Base-by-base conservation (phyloP, 2,329 filamentous ascomycete species). In the Teratosphaeria nubilosa region DNA sequence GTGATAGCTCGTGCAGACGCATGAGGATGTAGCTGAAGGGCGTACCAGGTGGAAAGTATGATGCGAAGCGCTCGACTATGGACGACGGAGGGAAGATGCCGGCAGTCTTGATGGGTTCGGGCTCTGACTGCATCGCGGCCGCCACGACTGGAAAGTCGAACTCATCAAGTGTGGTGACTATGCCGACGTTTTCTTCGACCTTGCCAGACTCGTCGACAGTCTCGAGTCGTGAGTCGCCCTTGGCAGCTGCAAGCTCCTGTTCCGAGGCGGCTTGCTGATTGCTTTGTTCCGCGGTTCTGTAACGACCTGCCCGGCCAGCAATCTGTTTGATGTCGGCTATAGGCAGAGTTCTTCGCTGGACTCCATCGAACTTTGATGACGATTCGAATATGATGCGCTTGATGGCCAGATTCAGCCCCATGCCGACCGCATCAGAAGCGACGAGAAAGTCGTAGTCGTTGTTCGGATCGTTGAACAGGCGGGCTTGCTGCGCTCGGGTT, bases 391-490 rank as follows among this genome's bases (percentile, higher is more conserved):
- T 83, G 60, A 99, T 82, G 27, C 95, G 87, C 70, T 91, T 94
- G 70, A 96, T 90, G 63, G 81, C 85, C 71, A 99, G 75, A 68
- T 99, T 99, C 24, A 99, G 77, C 1, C 95, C 94, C 92, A 99
- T 97, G 41, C 94, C 94, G 62, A 99, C 92, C 53, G 94, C 94
- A 74, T 96, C 91, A 66, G 90, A 96, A 9, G 95, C 94, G 27
- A 94, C 91, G 5, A 99, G 78, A 65, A 86, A 95, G 70, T 99
- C 94, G 70, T 96, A 99, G 60, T 96, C 91, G 70, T 95, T 99
- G 69, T 95, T 75, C 0, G 91, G 91, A 63, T 97, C 89, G 69
- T 99, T 99, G 79, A 99, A 99, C 0, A 97, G 78, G 16, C 85
- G 84, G 0, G 94, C 94, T 75, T 99, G 94, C 69, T 92, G 86